Evolutionary conservation across 768 basidiomycete genomes (phyloP).

Genomic region (Coprinellus micaceus): DNA sequence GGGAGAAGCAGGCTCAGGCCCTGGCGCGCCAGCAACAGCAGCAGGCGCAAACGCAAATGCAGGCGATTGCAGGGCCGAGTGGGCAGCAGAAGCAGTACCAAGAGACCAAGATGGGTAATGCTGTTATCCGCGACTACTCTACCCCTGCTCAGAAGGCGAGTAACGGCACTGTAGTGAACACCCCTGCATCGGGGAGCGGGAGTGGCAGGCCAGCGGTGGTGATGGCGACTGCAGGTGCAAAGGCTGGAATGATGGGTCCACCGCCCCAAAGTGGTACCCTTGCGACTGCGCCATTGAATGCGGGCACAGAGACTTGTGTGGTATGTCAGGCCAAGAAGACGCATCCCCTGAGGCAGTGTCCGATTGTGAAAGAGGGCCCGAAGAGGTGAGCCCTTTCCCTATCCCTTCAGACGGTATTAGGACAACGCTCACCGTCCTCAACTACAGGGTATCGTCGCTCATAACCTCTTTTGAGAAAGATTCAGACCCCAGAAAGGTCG

Average conservation of each 20-base stretch:
- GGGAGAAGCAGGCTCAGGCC: conserved; percentile 4
- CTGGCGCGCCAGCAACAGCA: too few relatives aligned
- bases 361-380: conserved; percentile 48
- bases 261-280: too few relatives aligned
- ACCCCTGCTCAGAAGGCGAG: background rate
- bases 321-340: background rate
- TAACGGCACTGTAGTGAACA: background rate
- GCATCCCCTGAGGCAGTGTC: conserved; percentile 38
- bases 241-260: too few relatives aligned
- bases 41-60: background rate
- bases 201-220: background rate
- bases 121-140: background rate
- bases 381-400: conserved; percentile 39
- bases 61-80: background rate
- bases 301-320: background rate
- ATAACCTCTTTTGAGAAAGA: conserved; percentile 22
- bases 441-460: conserved; percentile 18
- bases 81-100: background rate
- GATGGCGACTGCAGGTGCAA: background rate
- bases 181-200: background rate
- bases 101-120: background rate
- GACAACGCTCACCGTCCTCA: too few relatives aligned
- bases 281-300: too few relatives aligned
- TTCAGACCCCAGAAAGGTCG: conserved; percentile 12
- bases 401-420: too few relatives aligned